These are phyloP conservation scores for Hordeum marinum DNA, from an alignment of 176 grass and related monocot genomes.

Conservation along the genomic window DNA sequence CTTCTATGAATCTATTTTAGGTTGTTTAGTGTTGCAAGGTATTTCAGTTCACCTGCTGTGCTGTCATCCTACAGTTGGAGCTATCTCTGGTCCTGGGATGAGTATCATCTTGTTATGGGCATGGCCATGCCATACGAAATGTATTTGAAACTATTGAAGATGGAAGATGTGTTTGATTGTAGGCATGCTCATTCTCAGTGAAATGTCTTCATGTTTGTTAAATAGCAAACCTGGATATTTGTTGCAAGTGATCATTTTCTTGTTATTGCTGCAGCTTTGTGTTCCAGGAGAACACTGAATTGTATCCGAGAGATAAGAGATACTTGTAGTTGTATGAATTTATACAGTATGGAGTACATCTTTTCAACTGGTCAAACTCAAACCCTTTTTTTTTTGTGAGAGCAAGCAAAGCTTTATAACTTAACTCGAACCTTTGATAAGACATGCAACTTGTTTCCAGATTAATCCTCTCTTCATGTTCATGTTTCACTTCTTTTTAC, in stretches of 20 bases:
- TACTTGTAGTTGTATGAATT: neutral
- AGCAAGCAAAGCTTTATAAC: too few species aligned
- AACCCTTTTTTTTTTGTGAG: too few species aligned
- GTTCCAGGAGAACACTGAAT: conserved; percentile 46
- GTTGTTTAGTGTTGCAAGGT: neutral
- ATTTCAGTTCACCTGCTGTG: neutral
- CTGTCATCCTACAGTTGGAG: neutral
- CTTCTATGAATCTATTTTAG: too few species aligned
- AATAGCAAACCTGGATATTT: neutral
- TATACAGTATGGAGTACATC: too few species aligned
- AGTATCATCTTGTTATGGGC: neutral
- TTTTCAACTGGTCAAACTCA: neutral
- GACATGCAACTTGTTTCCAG: too few species aligned
- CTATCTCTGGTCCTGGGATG: neutral
- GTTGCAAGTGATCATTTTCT: neutral
- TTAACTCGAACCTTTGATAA: neutral
- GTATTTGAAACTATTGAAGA: neutral
- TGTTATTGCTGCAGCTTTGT: conserved; percentile 49
- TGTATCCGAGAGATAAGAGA: conserved; percentile 54
- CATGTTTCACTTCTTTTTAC: too few species aligned
- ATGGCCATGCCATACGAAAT: neutral
- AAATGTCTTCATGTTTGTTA: neutral
- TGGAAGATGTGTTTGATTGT: neutral
- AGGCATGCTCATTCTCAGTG: neutral
- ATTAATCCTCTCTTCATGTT: too few species aligned